Base-by-base conservation (phyloP, 1,284 basidiomycete species). In the Melampsora americana region DNA sequence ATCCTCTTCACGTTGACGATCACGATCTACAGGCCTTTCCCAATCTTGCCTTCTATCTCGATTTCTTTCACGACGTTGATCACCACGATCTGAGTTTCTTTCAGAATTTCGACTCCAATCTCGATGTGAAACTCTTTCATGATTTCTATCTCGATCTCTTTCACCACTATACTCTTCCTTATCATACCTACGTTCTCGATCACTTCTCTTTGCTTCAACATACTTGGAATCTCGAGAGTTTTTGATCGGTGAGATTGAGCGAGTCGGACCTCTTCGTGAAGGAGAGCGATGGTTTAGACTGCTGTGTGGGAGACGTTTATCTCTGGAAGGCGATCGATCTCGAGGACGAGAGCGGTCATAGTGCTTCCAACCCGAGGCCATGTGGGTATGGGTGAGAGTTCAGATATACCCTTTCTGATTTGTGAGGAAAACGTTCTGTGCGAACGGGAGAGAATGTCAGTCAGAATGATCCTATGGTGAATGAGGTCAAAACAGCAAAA, bases 291-390 rank as follows among this genome's bases (percentile, higher is more conserved):
- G 42, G 16, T 50, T 50, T 39, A 44, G 44, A 26, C 16, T 50
- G 18, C 14, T 30, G 5, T 60, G 62, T 50, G 18, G 64, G 26
- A 42, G 35, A 35, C n/a, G 28, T 32, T 39, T 62, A 5, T 73
- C 71, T 66, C 50, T 42, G 28, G 71, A 73, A 20, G 42, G 50
- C 56, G 71, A 73, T 39, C 71, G 71, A 20, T 66, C 62, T 35
- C 71, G 71, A 44, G 42, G 71, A 56, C 42, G 64, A 12, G 64
- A 56, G 35, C 28, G 30, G 32, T 73, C 46, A 53, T 73, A 16
- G 14, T 42, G 42, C 18, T 12, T 73, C 35, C 48, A 66, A 23
- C 23, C 23, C 65, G 44, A 42, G 7, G 28, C 28, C 30, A 64
- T 64, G 28, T 20, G 20, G 28, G 61, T 32, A 16, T 20, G n/a